Conservation (phyloP, 2,329 filamentous ascomycete genomes). For the Botrytis sinoallii region DNA sequence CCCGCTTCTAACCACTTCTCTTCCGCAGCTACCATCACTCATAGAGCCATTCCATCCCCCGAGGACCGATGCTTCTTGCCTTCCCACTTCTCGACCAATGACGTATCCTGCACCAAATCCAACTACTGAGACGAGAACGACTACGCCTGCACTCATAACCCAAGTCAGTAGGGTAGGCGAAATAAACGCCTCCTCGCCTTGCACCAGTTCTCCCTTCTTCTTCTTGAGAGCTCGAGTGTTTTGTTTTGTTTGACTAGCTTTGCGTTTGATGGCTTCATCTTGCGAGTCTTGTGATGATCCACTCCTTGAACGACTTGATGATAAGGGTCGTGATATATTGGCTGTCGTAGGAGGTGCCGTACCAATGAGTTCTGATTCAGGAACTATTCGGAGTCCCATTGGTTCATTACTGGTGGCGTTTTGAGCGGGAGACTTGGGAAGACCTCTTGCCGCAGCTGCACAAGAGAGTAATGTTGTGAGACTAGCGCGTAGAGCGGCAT, state of each 20-base stretch:
- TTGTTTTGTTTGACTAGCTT: constrained; percentile 45
- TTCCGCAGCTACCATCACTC: constrained; percentile 30
- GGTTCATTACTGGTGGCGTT: constrained; percentile 28
- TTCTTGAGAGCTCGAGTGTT: constrained; percentile 49
- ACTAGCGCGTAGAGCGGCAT: constrained; percentile 86
- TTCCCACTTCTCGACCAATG: constrained; percentile 63
- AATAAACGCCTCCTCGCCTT: constrained; percentile 43
- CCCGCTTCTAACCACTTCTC: constrained; percentile 28
- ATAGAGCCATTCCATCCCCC: constrained; percentile 29
- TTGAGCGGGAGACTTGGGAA: constrained; percentile 52
- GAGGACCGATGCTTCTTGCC: constrained; percentile 48
- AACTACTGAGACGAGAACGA: constrained; percentile 65
- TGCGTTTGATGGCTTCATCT: constrained; percentile 37
- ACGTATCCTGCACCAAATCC: constrained; percentile 68
- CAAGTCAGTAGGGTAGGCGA: constrained; percentile 61
- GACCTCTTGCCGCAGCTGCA: constrained; percentile 80
- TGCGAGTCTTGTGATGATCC: constrained; percentile 30
- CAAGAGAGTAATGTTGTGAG: constrained; percentile 93
- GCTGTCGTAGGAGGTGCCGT: constrained; percentile 31
- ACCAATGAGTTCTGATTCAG: constrained; percentile 57
- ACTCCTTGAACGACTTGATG: constrained; percentile 24
- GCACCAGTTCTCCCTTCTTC: constrained; percentile 41
- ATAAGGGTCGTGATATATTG: constrained; percentile 32
- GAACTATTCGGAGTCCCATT: constrained; percentile 57
- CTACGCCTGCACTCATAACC: constrained; percentile 63